These are phyloP conservation scores for Paramecium sonneborni DNA, from an alignment of 73 alveolate genomes.

Conservation along the genomic window DNA sequence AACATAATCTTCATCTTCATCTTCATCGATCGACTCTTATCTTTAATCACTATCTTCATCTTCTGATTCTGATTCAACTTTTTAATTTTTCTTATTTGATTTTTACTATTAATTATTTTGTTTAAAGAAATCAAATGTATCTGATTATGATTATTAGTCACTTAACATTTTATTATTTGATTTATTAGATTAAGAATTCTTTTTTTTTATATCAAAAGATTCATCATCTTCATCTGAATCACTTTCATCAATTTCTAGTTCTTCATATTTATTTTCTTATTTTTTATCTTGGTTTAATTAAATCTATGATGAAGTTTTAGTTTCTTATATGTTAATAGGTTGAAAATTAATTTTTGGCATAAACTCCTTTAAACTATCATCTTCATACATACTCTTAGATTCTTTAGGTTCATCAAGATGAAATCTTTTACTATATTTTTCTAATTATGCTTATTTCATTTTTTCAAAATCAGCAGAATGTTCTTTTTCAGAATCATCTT, in stretches of 20 bases:
- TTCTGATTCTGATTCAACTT: not conserved
- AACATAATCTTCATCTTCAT: not conserved
- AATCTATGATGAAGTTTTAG: not conserved
- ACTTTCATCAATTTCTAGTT: not conserved
- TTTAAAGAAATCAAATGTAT: not conserved
- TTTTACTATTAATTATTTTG: not conserved
- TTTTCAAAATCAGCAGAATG: conserved; percentile 2
- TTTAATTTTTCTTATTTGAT: not conserved
- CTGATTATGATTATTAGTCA: not conserved
- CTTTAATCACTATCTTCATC: not conserved
- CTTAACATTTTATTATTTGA: not conserved
- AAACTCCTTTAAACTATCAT: not conserved
- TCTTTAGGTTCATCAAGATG: conserved; percentile 47
- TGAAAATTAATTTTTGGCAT: conserved; percentile 45
- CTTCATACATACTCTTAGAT: not conserved
- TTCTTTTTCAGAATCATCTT: not conserved
- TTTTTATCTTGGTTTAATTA: not conserved
- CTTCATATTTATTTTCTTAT: not conserved
- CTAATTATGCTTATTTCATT: conserved; percentile 43
- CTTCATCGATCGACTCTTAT: not conserved
- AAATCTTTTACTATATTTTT: conserved; percentile 42
- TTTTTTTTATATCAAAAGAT: not conserved
- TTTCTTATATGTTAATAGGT: conserved; percentile 25
- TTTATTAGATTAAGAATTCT: not conserved
- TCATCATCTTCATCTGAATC: not conserved